Conservation (phyloP, 148 eudicot species). For the Pharnaceum exiguum region DNA sequence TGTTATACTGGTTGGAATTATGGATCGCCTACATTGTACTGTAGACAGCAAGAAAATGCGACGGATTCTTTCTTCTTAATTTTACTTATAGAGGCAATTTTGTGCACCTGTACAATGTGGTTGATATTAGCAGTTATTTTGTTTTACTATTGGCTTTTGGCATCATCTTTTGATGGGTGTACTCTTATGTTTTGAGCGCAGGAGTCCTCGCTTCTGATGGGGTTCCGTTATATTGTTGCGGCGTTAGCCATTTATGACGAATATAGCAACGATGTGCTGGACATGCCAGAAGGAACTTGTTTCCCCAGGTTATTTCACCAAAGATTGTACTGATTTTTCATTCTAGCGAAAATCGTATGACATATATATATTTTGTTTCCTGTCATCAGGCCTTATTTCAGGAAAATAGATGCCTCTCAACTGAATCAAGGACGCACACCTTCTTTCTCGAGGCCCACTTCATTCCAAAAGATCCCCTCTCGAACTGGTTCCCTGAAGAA, state of each 20-base stretch:
- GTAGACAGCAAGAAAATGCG: too few relatives aligned
- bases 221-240: constrained; percentile 67
- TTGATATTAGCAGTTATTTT: neutral
- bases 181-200: constrained; percentile 21
- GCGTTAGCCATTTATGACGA: constrained; percentile 82
- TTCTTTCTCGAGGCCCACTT: constrained; percentile 49
- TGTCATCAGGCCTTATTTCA: constrained; percentile 58
- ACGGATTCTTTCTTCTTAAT: too few relatives aligned
- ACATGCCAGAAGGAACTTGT: constrained; percentile 93
- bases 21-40: too few relatives aligned
- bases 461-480: constrained; percentile 44
- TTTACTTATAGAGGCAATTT: too few relatives aligned
- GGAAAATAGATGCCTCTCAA: constrained; percentile 34
- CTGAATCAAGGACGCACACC: constrained; percentile 31
- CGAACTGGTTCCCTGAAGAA: constrained; percentile 40
- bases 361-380: neutral
- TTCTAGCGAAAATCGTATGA: neutral
- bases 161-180: neutral
- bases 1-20: too few relatives aligned
- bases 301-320: constrained; percentile 56
- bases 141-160: neutral
- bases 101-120: too few relatives aligned
- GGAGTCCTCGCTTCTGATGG: constrained; percentile 84
- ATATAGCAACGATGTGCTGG: constrained; percentile 85
- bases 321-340: neutral